A percentile compares a stretch with the other conserved stretches of the same genome.
These are phyloP conservation scores for Rehmannia glutinosa DNA, from an alignment of 257 asterid genomes.

Conservation along the genomic window DNA sequence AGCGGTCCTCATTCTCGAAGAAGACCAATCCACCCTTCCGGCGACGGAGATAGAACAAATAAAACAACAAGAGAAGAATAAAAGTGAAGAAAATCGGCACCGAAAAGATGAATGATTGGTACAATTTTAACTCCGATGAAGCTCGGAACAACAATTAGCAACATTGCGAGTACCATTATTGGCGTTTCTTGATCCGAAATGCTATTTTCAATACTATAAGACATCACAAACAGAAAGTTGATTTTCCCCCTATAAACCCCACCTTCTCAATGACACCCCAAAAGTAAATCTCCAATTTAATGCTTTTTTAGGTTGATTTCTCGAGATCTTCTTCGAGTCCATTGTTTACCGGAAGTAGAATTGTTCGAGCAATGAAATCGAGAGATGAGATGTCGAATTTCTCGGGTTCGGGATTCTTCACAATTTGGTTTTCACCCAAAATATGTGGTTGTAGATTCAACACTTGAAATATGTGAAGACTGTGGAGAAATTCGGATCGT, in stretches of 20 bases:
- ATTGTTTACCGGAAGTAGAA: too few species aligned
- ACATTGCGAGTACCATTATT: constrained; percentile 10
- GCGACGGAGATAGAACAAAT: constrained; percentile 66
- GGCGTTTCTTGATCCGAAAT: constrained; percentile 15
- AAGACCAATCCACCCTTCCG: constrained; percentile 67
- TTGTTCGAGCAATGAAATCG: too few species aligned
- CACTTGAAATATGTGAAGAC: too few species aligned
- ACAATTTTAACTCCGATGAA: constrained; percentile 52
- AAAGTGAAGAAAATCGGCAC: constrained; percentile 73
- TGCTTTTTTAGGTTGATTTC: too few species aligned
- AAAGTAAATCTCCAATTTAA: background rate
- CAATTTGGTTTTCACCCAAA: too few species aligned
- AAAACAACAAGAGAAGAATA: constrained; percentile 57
- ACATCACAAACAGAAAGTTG: constrained; percentile 19
- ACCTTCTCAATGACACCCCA: too few species aligned
- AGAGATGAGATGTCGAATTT: too few species aligned
- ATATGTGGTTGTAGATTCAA: too few species aligned
- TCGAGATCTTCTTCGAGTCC: too few species aligned
- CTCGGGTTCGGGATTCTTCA: too few species aligned
- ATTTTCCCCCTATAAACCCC: background rate
- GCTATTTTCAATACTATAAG: constrained; percentile 16
- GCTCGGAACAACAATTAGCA: constrained; percentile 32
- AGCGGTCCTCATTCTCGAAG: constrained; percentile 49
- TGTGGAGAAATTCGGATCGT: too few species aligned
- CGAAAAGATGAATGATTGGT: constrained; percentile 72